Percentiles rank a stretch among this genome's conserved stretches.
These are phyloP conservation scores for Mycena floridula DNA, from an alignment of 768 basidiomycete species.

Conservation along the genomic window DNA sequence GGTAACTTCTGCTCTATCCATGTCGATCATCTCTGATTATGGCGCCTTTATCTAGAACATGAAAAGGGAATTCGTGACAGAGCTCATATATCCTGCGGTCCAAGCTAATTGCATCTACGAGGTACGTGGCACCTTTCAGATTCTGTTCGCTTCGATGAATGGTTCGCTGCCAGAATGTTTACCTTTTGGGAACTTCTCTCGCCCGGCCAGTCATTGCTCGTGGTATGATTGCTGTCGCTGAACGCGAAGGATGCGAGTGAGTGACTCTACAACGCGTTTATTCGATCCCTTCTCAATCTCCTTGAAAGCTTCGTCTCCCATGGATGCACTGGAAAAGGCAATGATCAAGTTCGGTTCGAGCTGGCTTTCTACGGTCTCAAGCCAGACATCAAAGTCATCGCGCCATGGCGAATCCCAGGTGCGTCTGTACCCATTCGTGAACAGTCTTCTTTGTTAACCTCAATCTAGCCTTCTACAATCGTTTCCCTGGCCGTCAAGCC, in stretches of 20 bases:
- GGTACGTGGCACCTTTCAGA: constrained; percentile 32
- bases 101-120: constrained; percentile 99
- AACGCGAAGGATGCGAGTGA: constrained; percentile 91
- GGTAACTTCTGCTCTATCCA: constrained; percentile 30
- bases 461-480: constrained; percentile 86
- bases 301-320: constrained; percentile 81
- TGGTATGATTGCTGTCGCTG: constrained; percentile 94
- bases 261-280: constrained; percentile 23
- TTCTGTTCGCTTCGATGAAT: constrained; percentile 1
- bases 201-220: constrained; percentile 98
- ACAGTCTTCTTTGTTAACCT: constrained; percentile 1
- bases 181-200: constrained; percentile 95
- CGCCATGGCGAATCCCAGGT: constrained; percentile 97
- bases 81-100: constrained; percentile 96
- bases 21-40: neutral
- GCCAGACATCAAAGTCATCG: constrained; percentile 97
- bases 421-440: constrained; percentile 9
- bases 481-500: constrained; percentile 92
- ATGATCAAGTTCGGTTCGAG: constrained; percentile 99
- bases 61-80: constrained; percentile 90
- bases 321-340: constrained; percentile 99
- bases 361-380: constrained; percentile 98
- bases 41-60: constrained; percentile 58
- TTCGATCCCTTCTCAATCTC: neutral
- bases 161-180: constrained; percentile 72